Base-by-base conservation (phyloP, 192 early-diverging fungal species). In the Coemansia sp. region DNA sequence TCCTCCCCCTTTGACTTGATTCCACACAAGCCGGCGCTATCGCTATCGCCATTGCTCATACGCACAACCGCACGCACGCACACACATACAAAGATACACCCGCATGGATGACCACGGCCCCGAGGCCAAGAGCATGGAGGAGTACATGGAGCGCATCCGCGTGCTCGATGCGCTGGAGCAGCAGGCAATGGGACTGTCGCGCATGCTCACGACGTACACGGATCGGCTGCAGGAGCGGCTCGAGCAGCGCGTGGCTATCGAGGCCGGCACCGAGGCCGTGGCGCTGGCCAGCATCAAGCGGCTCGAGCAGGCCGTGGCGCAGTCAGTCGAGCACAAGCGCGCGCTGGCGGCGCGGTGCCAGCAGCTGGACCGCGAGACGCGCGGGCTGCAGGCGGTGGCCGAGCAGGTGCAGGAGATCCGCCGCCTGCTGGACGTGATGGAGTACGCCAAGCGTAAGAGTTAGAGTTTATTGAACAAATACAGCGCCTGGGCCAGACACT, bases 151-250 rank as follows among this genome's bases (percentile, higher is more conserved):
- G 47, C 68, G 68, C 20, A 71, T 71, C 25, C 50, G 68, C 15
- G 68, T 71, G 26, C 47, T 71, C 18, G 68, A 71, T 40, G 60
- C 60, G 20, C 41, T 71, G 28, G 68, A 71, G 56, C 68, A 71
- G 46, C 68, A 71, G 23, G 60, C 68, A 9, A 71, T 71, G 68
- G 68, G 68, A 18, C 60, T 71, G 2, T 71, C 68, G 42, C 60
- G 68, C 22, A 71, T 71, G 68, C 68, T 71, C 6, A 71, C 61
- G 1, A 71, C 68, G 28, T 71, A 71, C 56, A 71, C 68, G 22
- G 68, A 71, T 27, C 40, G 68, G 19, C 46, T 71, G 29, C 68
- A 71, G 29, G 62, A 75, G 58, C 59, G 63, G 30, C 52, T 62
- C 20, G 68, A 63, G 18, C 62, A 54, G 47, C 48, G 55, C n/a